Conservation (phyloP, 179 eudicot species). For the Dionaea muscipula region DNA sequence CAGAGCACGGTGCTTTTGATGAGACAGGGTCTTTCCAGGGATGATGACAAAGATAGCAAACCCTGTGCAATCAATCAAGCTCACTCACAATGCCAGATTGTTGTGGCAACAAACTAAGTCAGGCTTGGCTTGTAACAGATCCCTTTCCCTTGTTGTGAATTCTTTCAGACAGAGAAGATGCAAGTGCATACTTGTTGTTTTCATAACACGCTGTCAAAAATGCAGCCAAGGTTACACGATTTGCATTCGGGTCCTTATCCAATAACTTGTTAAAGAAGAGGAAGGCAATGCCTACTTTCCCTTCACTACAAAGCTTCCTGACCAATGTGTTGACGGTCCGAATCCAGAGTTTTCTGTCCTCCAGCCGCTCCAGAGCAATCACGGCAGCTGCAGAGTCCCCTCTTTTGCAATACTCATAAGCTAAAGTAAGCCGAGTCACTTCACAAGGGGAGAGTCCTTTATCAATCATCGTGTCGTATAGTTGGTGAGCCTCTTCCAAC, state of each 20-base stretch:
- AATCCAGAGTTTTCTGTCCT: constrained; percentile 56
- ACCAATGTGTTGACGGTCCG: constrained; percentile 58
- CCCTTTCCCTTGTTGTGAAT: constrained; percentile 30
- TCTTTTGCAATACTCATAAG: constrained; percentile 65
- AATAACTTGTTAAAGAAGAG: constrained; percentile 47
- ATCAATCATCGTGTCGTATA: constrained; percentile 51
- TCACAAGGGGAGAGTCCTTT: constrained; percentile 61
- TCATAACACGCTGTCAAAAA: constrained; percentile 72
- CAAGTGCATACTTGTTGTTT: constrained; percentile 43
- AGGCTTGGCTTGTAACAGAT: constrained; percentile 5
- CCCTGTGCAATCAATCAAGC: too few species aligned
- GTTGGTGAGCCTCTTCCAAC: constrained; percentile 51
- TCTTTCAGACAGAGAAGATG: constrained; percentile 52
- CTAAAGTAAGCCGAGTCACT: constrained; percentile 71
- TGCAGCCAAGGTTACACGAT: constrained; percentile 58
- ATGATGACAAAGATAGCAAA: too few species aligned
- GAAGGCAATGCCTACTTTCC: constrained; percentile 55
- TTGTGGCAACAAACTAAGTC: not conserved
- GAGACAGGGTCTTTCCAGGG: too few species aligned
- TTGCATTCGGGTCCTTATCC: constrained; percentile 43
- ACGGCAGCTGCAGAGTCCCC: constrained; percentile 30
- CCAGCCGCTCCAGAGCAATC: constrained; percentile 44
- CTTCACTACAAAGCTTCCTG: constrained; percentile 78
- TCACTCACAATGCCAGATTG: not conserved
- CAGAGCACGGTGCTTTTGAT: too few species aligned